Percentiles rank a stretch among this genome's conserved stretches.
phyloP scores from a whole-genome alignment of 2,329 filamentous ascomycete genomes.

The Phialemonium atrogriseum region DNA sequence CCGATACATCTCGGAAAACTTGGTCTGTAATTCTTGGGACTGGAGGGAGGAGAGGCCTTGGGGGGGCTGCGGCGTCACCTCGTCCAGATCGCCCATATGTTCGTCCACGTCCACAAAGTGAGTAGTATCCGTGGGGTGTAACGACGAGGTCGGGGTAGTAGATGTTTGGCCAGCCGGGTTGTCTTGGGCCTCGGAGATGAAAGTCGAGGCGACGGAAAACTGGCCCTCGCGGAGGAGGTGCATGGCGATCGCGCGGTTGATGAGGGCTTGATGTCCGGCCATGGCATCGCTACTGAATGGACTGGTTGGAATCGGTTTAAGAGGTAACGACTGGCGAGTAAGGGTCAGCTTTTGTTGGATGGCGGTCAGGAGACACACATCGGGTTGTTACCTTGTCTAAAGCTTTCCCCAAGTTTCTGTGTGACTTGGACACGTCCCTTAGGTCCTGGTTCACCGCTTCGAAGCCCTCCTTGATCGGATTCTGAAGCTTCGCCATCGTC shows the following conservation, averaged over 20 bases:
- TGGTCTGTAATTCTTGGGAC: slow-evolving; percentile 61
- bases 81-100: slow-evolving; percentile 13
- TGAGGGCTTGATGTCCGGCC: slow-evolving; percentile 63
- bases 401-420: slow-evolving; percentile 77
- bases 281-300: slow-evolving; percentile 75
- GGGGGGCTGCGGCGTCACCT: slow-evolving; percentile 17
- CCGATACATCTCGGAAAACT: slow-evolving; percentile 85
- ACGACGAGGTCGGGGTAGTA: no score
- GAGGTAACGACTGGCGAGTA: slow-evolving; percentile 24
- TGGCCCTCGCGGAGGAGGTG: slow-evolving; percentile 91
- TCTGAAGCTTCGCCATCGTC: slow-evolving; percentile 76
- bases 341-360: slow-evolving; percentile 9
- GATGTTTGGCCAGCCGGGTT: slow-evolving; percentile 13
- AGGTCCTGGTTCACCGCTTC: slow-evolving; percentile 73
- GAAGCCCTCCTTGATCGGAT: slow-evolving; percentile 72
- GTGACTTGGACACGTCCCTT: slow-evolving; percentile 72
- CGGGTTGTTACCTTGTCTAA: slow-evolving; percentile 81
- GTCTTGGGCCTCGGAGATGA: slow-evolving; percentile 61
- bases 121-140: slow-evolving; percentile 12
- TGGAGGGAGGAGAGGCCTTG: slow-evolving; percentile 49
- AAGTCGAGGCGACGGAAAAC: slow-evolving; percentile 79
- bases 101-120: slow-evolving; percentile 9
- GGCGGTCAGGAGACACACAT: slow-evolving; percentile 6
- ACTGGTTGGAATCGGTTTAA: slow-evolving; percentile 63
- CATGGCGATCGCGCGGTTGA: slow-evolving; percentile 94